Conservation (phyloP, 192 early-diverging fungal species). For the Spizellomyces punctatus region DNA sequence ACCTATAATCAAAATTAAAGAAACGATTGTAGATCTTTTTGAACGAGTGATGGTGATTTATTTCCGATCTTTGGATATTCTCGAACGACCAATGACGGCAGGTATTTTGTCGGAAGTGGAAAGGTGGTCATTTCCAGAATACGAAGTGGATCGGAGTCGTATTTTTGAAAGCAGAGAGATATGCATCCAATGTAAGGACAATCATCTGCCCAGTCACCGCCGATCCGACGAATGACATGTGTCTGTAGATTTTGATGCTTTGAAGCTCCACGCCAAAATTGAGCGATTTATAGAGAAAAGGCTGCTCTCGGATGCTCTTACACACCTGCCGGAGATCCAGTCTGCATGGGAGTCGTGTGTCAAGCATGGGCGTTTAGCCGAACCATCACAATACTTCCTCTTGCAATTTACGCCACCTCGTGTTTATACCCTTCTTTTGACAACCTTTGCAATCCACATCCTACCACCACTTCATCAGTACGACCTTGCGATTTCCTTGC, state of each 20-base stretch:
- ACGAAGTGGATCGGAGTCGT: slow-evolving; percentile 19
- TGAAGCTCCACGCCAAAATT: slow-evolving; percentile 20
- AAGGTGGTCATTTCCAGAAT: slow-evolving; percentile 19
- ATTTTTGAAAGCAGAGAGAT: slow-evolving; percentile 8
- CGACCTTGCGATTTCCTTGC: slow-evolving; percentile 8
- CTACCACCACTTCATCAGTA: slow-evolving; percentile 12
- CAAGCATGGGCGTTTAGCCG: neutral
- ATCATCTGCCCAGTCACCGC: too few species aligned
- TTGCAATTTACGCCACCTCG: slow-evolving; percentile 12
- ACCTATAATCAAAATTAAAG: slow-evolving; percentile 9
- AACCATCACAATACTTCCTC: slow-evolving; percentile 21
- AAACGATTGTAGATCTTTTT: slow-evolving; percentile 1
- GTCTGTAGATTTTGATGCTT: slow-evolving; percentile 16
- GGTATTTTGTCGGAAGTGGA: slow-evolving; percentile 26
- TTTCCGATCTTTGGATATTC: slow-evolving; percentile 25
- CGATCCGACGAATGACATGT: too few species aligned
- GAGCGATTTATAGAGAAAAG: slow-evolving; percentile 1
- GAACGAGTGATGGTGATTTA: slow-evolving; percentile 30
- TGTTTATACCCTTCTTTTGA: slow-evolving; percentile 21
- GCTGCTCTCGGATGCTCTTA: neutral
- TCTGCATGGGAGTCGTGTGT: slow-evolving; percentile 9
- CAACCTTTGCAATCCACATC: slow-evolving; percentile 19
- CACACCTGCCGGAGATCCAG: slow-evolving; percentile 10
- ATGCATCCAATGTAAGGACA: neutral
- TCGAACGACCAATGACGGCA: slow-evolving; percentile 25